phyloP scores from a whole-genome alignment of 2,329 filamentous ascomycete species.

The Phoma sp. region DNA sequence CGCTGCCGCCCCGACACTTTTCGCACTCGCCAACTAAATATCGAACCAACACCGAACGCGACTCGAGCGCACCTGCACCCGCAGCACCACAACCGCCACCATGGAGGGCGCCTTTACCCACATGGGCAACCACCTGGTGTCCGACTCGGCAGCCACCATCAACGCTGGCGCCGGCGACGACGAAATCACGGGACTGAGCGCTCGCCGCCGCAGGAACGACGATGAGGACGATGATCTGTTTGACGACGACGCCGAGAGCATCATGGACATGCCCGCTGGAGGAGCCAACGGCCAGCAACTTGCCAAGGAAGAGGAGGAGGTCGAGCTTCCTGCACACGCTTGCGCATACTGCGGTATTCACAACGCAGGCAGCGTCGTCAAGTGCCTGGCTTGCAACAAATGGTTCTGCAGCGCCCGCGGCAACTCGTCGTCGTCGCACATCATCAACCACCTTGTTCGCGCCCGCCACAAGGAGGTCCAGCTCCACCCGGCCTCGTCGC shows the following conservation, averaged over 20 bases:
- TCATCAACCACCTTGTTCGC: constrained; percentile 96
- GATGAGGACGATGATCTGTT: constrained; percentile 88
- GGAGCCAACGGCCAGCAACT: constrained; percentile 68
- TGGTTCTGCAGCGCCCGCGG: constrained; percentile 99
- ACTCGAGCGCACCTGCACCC: constrained; percentile 12
- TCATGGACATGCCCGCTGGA: constrained; percentile 82
- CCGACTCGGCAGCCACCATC: constrained; percentile 83
- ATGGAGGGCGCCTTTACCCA: constrained; percentile 92
- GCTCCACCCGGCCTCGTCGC: constrained; percentile 87
- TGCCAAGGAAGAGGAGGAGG: constrained; percentile 72
- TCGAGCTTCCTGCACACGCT: constrained; percentile 87
- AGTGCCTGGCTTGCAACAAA: constrained; percentile 93
- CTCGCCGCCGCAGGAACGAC: constrained; percentile 73
- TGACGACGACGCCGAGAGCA: constrained; percentile 73
- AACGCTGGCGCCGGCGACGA: constrained; percentile 89
- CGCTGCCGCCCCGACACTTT: constrained; percentile 11
- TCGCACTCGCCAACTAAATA: constrained; percentile 16
- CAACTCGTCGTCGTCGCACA: constrained; percentile 95
- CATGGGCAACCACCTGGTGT: constrained; percentile 84
- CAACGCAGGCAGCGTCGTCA: constrained; percentile 92
- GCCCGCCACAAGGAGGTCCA: constrained; percentile 99
- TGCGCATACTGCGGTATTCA: constrained; percentile 97
- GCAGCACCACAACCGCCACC: constrained; percentile 21
- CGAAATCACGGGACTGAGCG: constrained; percentile 77
- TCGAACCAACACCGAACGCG: constrained; percentile 13